Percentiles rank a stretch among this genome's conserved stretches.
phyloP scores from a whole-genome alignment of 306 rosid species.

The Fagus crenata region DNA sequence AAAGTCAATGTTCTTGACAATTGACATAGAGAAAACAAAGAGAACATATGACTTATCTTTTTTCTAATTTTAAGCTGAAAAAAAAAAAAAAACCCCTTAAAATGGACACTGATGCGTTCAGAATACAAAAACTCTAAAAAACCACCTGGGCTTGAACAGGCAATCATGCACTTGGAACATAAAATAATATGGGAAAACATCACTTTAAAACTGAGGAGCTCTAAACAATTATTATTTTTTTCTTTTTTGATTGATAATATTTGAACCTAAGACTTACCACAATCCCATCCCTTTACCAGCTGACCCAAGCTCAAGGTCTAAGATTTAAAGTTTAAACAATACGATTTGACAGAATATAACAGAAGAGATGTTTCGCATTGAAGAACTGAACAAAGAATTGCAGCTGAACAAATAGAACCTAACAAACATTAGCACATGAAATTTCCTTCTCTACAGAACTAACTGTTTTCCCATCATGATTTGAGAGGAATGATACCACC shows the following conservation, averaged over 20 bases:
- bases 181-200: not conserved
- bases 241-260: not conserved
- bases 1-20: too few relatives aligned
- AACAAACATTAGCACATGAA: not conserved
- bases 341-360: not conserved
- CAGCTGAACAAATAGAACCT: not conserved
- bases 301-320: not conserved
- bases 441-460: not conserved
- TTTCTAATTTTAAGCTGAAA: too few relatives aligned
- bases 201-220: not conserved
- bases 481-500: not conserved
- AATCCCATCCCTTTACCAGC: not conserved
- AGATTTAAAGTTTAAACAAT: not conserved
- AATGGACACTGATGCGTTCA: not conserved
- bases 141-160: not conserved
- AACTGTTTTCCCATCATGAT: not conserved
- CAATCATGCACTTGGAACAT: not conserved
- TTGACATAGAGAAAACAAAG: too few relatives aligned
- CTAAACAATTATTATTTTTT: not conserved
- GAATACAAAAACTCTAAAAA: not conserved
- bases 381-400: not conserved
- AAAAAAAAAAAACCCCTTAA: not conserved
- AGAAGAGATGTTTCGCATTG: not conserved
- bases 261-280: not conserved
- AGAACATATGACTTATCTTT: too few relatives aligned